phyloP scores from a whole-genome alignment of 1,284 basidiomycete genomes.

The Heterobasidion parviporum region DNA sequence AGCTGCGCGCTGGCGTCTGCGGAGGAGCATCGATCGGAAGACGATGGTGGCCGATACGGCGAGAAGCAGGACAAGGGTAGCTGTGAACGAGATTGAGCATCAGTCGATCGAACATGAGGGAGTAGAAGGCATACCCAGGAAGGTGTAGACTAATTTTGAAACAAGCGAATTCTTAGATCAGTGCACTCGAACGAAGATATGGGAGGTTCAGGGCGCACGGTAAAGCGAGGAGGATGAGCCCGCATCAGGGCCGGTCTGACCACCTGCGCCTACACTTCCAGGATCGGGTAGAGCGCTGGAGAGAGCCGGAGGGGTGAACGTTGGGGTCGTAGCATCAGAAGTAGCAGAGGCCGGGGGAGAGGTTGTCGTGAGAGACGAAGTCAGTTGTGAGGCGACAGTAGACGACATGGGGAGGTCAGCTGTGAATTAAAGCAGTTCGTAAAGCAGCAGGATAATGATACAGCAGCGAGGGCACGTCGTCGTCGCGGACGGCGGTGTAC shows the following conservation, averaged over 20 bases:
- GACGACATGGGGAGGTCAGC: too few species aligned
- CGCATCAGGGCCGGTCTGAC: background rate
- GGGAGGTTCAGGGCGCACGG: background rate
- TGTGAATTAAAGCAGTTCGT: too few species aligned
- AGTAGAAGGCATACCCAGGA: slow-evolving; percentile 2
- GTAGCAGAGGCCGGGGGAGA: background rate
- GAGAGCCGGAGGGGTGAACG: background rate
- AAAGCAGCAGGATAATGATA: too few species aligned
- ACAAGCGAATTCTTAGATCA: background rate
- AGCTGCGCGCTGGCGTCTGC: slow-evolving; percentile 3
- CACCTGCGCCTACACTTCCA: background rate
- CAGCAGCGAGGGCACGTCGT: too few species aligned
- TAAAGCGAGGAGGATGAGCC: background rate
- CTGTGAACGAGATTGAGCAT: background rate
- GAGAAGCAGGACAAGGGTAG: slow-evolving; percentile 5
- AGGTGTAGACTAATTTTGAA: slow-evolving; percentile 2
- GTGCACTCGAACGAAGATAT: background rate
- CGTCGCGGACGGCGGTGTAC: too few species aligned
- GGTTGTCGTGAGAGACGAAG: background rate
- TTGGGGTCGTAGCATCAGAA: background rate
- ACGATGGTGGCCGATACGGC: slow-evolving; percentile 3
- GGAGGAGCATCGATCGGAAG: slow-evolving; percentile 3
- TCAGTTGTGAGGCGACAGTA: too few species aligned
- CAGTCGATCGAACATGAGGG: background rate
- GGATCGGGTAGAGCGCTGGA: background rate